Percentiles rank a stretch among this genome's conserved stretches.
Evolutionary conservation across 495 filamentous ascomycete species (phyloP).

Genomic region (Penicillium ochrochloron): DNA sequence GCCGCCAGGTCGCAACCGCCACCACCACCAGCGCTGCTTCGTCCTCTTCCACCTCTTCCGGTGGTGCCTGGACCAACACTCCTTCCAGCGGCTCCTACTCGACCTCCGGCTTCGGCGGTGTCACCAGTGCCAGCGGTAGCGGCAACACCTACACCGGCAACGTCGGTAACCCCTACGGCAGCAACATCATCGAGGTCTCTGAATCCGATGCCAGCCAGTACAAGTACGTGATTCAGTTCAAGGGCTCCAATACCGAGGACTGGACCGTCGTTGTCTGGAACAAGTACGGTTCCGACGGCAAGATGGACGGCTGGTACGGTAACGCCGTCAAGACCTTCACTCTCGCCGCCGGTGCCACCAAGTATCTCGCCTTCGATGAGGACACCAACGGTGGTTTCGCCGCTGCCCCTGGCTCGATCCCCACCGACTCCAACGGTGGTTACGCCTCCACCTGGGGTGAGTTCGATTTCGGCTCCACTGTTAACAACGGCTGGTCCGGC

Average conservation of each 20-base stretch:
- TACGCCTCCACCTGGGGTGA: constrained; percentile 52
- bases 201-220: constrained; percentile 40
- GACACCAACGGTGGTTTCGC: constrained; percentile 50
- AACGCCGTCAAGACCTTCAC: constrained; percentile 46
- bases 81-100: constrained; percentile 32
- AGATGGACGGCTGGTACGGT: constrained; percentile 47
- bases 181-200: constrained; percentile 55
- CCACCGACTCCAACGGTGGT: constrained; percentile 37
- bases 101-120: constrained; percentile 38
- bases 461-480: constrained; percentile 44
- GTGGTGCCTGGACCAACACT: constrained; percentile 28
- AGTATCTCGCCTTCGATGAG: constrained; percentile 52
- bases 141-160: constrained; percentile 51
- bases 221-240: constrained; percentile 53
- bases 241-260: constrained; percentile 39
- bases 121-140: constrained; percentile 31
- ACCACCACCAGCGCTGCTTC: constrained; percentile 9
- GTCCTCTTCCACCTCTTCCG: constrained; percentile 15
- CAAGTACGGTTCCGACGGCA: constrained; percentile 50
- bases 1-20: constrained; percentile 32
- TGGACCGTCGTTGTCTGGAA: constrained; percentile 58
- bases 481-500: constrained; percentile 46
- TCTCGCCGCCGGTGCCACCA: constrained; percentile 46
- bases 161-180: constrained; percentile 54
- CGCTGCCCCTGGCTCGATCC: constrained; percentile 40